Evolutionary conservation across 768 basidiomycete genomes (phyloP), one percentile per base, ranked within the genome.

Genomic region (Pulveroboletus sp.): DNA sequence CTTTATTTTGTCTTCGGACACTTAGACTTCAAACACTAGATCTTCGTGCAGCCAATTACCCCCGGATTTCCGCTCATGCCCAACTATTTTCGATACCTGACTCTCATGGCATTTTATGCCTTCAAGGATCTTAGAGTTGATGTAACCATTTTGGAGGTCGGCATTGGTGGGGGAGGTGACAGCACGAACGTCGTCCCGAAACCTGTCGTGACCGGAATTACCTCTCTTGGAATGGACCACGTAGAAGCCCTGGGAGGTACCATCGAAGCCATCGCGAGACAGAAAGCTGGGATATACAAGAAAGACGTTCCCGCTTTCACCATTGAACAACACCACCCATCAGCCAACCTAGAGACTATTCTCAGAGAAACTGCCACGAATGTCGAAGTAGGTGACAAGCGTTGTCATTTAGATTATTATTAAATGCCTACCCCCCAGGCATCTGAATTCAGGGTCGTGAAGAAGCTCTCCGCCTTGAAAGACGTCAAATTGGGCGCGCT

Each of bases 231-330:
- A 1, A 80, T 97, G 56, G 96, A 99, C 62, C 96, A 99, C 70
- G 82, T 89, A 38, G 72, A 76, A 48, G 82, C 96, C 24, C 76
- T 99, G 2, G 96, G 96, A 0, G 86, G 86, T 60, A 96, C 94
- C 0, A 69, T 98, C 5, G 69, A 74, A 31, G 90, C 96, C 61
- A 98, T 99, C 56, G 90, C 94, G 1, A 82, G 81, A 78, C 95
- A 98, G 62, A 99, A 99, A 67, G 91, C 86, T 27, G 96, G 96
- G 2, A 98, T 99, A 46, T 98, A 86, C 71, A 99, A 99, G 78
- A 88, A 82, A 72, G 85, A 79, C 15, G 89, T 89, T 2, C 90
- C 92, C 1, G 96, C 96, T 8, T 71, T 94, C 44, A 86, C 88
- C 1, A 87, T 96, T 4, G 66, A 77, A 35, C 96, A 97, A 64